Evolutionary conservation across 305 asterid genomes (phyloP), one percentile per base, ranked within the genome.

Genomic region (Lippia alba): DNA sequence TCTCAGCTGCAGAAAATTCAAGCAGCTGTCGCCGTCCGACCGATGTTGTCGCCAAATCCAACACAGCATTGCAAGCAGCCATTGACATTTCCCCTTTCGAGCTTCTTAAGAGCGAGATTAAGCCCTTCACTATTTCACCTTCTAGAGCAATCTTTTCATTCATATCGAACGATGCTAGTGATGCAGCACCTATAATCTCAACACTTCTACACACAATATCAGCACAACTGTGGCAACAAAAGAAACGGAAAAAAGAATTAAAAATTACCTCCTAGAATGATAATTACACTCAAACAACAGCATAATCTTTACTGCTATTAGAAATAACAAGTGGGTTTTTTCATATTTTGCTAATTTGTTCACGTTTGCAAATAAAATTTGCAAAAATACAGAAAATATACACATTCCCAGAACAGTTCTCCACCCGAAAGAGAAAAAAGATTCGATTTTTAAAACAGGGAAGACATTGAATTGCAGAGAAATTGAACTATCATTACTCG

Each of bases 11-110:
- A 17, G 76, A 74, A 14, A 78, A 79, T 19, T 82, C 83, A 56
- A 86, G 70, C 69, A 91, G 81, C 76, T 75, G 80, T 60, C 36
- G 75, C 33, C 78, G 82, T 54, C 96, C 97, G 62, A 79, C 53
- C 8, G 79, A 80, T 54, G 91, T 81, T 3, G 91, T 82, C 7
- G 91, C 80, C 68, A 91, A 82, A 81, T 91, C 97, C 90, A 91
- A 73, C 24, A 78, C 64, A n/a, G 91, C 87, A 79, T 83, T 87
- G 80, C 96, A 91, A 58, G 93, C 89, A 75, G 86, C 93, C 74
- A 71, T 50, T 44, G 83, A 80, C 34, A 78, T 80, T 63, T 76
- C 69, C 78, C 72, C 70, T 19, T 73, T 64, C 44, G 82, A 73
- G 67, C 82, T 80, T 56, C 64, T 63, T 15, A 85, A 66, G 66